A percentile compares a stretch with the other conserved stretches of the same genome.
phyloP scores from a whole-genome alignment of 2,329 filamentous ascomycete genomes.

The Sclerotinia minor region DNA sequence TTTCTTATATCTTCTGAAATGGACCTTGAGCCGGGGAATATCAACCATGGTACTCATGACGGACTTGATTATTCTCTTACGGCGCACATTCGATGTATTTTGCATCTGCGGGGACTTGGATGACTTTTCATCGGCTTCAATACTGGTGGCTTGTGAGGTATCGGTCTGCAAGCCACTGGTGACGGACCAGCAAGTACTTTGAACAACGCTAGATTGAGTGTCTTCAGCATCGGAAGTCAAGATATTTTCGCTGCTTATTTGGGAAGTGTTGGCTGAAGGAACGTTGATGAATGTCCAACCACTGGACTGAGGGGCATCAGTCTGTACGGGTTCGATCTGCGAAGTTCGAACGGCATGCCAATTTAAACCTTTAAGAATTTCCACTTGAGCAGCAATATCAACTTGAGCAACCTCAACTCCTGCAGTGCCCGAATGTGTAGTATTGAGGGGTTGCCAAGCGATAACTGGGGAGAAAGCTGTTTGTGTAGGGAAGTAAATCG shows the following conservation, averaged over 20 bases:
- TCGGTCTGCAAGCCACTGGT: neutral
- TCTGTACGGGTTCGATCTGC: neutral
- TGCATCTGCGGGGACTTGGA: neutral
- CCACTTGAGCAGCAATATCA: neutral
- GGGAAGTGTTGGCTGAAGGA: neutral
- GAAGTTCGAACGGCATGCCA: slow-evolving; percentile 2
- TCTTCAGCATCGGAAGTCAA: neutral
- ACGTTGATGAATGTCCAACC: neutral
- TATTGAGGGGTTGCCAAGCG: neutral
- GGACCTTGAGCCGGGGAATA: neutral
- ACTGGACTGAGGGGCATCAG: neutral
- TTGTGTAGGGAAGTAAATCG: neutral
- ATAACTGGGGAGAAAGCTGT: neutral
- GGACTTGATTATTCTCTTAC: neutral
- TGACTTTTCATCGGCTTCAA: neutral
- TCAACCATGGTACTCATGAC: neutral
- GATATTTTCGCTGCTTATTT: neutral
- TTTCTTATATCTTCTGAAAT: slow-evolving; percentile 6
- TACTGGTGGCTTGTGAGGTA: slow-evolving; percentile 7
- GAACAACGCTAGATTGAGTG: neutral
- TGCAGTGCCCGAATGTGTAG: neutral
- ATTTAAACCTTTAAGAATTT: neutral
- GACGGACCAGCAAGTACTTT: neutral
- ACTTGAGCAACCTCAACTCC: neutral
- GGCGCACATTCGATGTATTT: neutral